Evolutionary conservation across 2,329 filamentous ascomycete genomes (phyloP), one percentile per base, ranked within the genome.

Genomic region (Ascochyta fabae): DNA sequence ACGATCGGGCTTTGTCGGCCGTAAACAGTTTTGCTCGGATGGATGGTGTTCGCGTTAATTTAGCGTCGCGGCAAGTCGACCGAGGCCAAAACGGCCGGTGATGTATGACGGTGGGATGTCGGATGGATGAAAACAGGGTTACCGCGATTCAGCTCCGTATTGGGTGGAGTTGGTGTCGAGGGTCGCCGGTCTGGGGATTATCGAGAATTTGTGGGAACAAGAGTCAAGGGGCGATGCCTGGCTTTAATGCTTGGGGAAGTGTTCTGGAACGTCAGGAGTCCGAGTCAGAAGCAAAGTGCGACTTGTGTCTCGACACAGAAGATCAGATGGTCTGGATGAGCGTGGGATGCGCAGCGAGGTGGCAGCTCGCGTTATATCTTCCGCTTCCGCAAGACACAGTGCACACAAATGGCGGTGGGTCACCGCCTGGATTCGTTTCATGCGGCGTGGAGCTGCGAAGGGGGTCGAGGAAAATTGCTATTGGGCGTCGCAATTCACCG

Each of bases 261-360:
- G 47, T 56, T 36, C 31, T 47, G 33, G 22, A 61, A 3, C 59
- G 66, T 71, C 68, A 73, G 71, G 66, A 67, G 70, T 66, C 58
- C 58, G 68, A 67, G 68, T 71, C 70, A 71, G 68, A 70, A 71
- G 70, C 65, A 68, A 69, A 56, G 59, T 66, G 71, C 71, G 68
- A 48, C 53, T 33, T 47, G 40, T 48, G 51, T 44, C 51, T 54
- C 45, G 45, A 65, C 57, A 56, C 45, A 47, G 61, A 48, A 64
- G 63, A 69, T 72, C 70, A 73, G 57, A 61, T 64, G 70, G 66
- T 50, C 66, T 67, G 61, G 68, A 56, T 22, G 34, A 19, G 46
- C 46, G 47, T 51, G 53, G 53, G 47, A 68, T 69, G 62, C 60
- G 60, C 56, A 58, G 53, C 39, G 59, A 60, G 65, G 65, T 61